Percentiles rank a stretch among this genome's conserved stretches.
phyloP scores from a whole-genome alignment of 257 asterid species.

The Plantago elongata region DNA sequence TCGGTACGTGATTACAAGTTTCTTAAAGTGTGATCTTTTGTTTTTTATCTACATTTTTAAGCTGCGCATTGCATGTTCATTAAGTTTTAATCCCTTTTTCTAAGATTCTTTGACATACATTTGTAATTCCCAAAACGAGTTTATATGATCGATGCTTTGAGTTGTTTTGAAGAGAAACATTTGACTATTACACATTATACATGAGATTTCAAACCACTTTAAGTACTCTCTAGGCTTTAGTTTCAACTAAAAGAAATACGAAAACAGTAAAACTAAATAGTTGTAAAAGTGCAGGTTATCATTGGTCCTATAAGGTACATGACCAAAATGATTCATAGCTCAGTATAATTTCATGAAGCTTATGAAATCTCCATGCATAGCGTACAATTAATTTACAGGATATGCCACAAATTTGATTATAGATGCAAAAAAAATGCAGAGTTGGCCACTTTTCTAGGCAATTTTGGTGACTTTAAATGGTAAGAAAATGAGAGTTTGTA shows the following conservation, averaged over 20 bases:
- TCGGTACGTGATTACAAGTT: neutral
- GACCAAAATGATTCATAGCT: too few relatives aligned
- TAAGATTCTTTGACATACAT: constrained; percentile 28
- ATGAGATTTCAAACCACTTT: constrained; percentile 11
- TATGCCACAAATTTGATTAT: neutral
- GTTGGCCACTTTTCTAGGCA: constrained; percentile 49
- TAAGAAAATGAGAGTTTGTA: constrained; percentile 26
- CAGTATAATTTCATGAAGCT: neutral
- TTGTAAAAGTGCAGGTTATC: too few relatives aligned
- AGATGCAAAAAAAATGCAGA: constrained; percentile 38
- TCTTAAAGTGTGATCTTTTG: constrained; percentile 11
- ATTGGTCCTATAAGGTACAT: too few relatives aligned
- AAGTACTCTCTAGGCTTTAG: constrained; percentile 14
- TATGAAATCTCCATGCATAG: neutral
- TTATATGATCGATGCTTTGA: constrained; percentile 27
- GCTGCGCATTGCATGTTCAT: constrained; percentile 12
- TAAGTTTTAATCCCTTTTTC: neutral
- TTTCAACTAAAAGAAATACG: neutral
- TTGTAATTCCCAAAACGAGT: neutral
- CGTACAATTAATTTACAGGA: neutral
- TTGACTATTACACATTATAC: constrained; percentile 10
- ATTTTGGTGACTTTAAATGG: constrained; percentile 33
- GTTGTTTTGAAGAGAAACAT: constrained; percentile 30
- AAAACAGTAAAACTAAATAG: too few relatives aligned
- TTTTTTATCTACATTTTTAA: neutral